Base-by-base conservation (phyloP, 495 filamentous ascomycete genomes). In the Neurospora intermedia region DNA sequence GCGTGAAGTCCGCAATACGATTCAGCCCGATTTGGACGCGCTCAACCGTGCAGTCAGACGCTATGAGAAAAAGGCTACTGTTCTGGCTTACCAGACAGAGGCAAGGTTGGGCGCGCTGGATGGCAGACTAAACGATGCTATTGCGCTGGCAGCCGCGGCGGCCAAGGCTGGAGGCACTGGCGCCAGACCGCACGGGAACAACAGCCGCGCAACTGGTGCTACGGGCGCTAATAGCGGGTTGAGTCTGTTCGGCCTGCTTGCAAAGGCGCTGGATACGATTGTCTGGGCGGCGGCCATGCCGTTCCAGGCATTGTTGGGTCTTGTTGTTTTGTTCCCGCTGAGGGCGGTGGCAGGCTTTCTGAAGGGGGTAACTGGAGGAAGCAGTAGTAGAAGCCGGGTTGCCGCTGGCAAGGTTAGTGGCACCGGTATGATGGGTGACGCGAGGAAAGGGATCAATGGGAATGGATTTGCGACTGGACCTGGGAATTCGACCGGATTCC, bases 61-160 rank as follows among this genome's bases (percentile, higher is more conserved):
- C n/a, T 97, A 97, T 75, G 96, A 99, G 83, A 98, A 97, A 80
- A 91, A 93, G 73, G 89, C 90, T 13, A 89, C 91, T 0, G 80
- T 94, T 2, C 87, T 91, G 23, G 83, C 89, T 0, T 85, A 90
- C 71, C 90, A 94, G 74, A 95, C 89, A 11, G 94, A 98, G 69
- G 86, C 87, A 20, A 88, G 92, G 20, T 86, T 98, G 43, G 84
- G 86, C 35, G 86, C 88, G 35, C 82, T 98, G 18, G 91, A 97
- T 72, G 78, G 81, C 0, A 87, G 91, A 48, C 79, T 96, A 23
- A 88, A 88, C 41, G 94, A 98, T 75, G 91, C 93, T 2, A 85
- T 97, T 62, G 85, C 92, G 1, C 83, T 98, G 16, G 91, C 93
- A 15, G 93, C 92, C 3, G 90, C 90, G 0, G 93, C 90, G 7